Percentiles rank a stretch among this genome's conserved stretches.
phyloP scores from a whole-genome alignment of 2,329 filamentous ascomycete species.

The Fusarium keratoplasticum region DNA sequence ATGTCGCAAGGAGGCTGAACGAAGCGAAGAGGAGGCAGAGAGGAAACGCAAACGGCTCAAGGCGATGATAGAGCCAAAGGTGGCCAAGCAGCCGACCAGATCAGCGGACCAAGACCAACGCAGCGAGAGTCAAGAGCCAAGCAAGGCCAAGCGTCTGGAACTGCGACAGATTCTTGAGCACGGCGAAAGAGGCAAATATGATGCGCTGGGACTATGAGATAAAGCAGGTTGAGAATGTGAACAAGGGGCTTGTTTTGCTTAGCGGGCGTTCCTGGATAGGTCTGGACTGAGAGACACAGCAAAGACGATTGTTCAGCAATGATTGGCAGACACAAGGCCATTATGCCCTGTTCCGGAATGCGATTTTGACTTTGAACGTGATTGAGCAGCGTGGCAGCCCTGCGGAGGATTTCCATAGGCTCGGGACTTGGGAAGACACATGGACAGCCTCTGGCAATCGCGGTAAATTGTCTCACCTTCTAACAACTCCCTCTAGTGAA shows the following conservation, averaged over 20 bases:
- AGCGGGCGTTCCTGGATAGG: constrained; percentile 27
- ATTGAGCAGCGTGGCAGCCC: constrained; percentile 14
- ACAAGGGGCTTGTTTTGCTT: constrained; percentile 16
- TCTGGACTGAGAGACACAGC: constrained; percentile 23
- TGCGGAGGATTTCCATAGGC: constrained; percentile 11
- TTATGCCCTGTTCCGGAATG: constrained; percentile 41
- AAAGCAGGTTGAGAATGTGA: constrained; percentile 8
- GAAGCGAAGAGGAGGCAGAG: constrained; percentile 43
- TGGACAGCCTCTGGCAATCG: not conserved
- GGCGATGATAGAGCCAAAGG: constrained; percentile 22
- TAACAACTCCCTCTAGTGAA: constrained; percentile 13
- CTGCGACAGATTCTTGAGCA: constrained; percentile 44
- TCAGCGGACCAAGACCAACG: constrained; percentile 10
- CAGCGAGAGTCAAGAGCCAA: constrained; percentile 22
- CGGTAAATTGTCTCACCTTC: constrained; percentile 26
- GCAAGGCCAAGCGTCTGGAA: constrained; percentile 32
- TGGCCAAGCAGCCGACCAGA: constrained; percentile 7
- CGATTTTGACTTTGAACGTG: constrained; percentile 17
- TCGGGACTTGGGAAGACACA: constrained; percentile 4
- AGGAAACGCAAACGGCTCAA: constrained; percentile 43
- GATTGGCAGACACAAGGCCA: constrained; percentile 17
- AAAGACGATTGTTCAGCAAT: constrained; percentile 20
- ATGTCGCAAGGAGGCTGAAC: constrained; percentile 61
- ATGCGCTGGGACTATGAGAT: constrained; percentile 50
- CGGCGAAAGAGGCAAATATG: constrained; percentile 49